These are phyloP conservation scores for Trametes hirsuta DNA, from an alignment of 1,284 basidiomycete species.

Conservation along the genomic window DNA sequence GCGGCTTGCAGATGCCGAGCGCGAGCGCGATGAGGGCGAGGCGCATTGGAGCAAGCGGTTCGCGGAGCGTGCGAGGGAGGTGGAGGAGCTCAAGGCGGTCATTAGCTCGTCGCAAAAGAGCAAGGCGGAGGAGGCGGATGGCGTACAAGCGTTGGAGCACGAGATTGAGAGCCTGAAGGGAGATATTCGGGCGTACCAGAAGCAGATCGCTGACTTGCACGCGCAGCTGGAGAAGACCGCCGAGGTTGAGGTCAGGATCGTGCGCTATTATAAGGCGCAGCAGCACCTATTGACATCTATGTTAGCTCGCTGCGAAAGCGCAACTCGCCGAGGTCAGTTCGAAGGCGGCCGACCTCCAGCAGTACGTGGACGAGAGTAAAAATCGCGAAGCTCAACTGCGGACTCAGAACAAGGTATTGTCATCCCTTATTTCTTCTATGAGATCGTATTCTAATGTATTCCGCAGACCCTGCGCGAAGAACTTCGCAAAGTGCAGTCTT, in stretches of 20 bases:
- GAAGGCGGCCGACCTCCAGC: constrained; percentile 53
- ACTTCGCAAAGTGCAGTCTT: constrained; percentile 89
- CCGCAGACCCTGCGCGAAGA: constrained; percentile 85
- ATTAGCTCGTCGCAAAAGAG: constrained; percentile 60
- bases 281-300: not conserved
- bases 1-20: constrained; percentile 60
- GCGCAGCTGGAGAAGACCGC: constrained; percentile 52
- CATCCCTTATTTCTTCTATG: not conserved
- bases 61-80: constrained; percentile 74
- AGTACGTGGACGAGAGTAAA: constrained; percentile 65
- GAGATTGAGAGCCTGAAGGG: constrained; percentile 57
- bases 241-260: constrained; percentile 58
- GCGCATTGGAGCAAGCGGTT: constrained; percentile 85
- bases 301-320: constrained; percentile 48
- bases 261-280: not conserved
- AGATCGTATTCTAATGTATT: constrained; percentile 1
- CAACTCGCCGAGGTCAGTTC: constrained; percentile 47
- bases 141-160: constrained; percentile 54
- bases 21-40: constrained; percentile 79
- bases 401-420: constrained; percentile 71
- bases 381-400: constrained; percentile 68
- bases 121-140: constrained; percentile 62
- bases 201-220: constrained; percentile 52
- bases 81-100: constrained; percentile 69
- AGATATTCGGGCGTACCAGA: constrained; percentile 49